Base-by-base conservation (phyloP, 139 green algal genomes). In the Volvox africanus region DNA sequence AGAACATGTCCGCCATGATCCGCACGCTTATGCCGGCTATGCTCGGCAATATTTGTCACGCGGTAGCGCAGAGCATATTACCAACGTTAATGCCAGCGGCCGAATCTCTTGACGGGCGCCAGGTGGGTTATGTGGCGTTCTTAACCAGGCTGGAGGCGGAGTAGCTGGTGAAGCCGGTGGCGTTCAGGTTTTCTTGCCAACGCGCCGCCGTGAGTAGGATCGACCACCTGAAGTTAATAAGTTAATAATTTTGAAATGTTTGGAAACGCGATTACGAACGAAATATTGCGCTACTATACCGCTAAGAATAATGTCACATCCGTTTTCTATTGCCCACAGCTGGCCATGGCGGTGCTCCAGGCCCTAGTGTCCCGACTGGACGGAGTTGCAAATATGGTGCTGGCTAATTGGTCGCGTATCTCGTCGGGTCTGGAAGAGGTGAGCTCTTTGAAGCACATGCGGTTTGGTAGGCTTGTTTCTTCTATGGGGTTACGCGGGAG, bases 351-450 rank as follows among this genome's bases (percentile, higher is more conserved):
- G 35, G 36, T 89, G 35, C 83, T 89, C n/a, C 83, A 80, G 36
- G 80, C 83, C 67, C 83, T 89, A 68, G 67, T 89, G 83, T 16
- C 26, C 30, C 67, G 83, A 71, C 67, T 89, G 83, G 83, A 89
- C 36, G 67, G 67, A 26, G 67, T 89, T 36, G 83, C 83, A 17
- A 80, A n/a, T 35, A 68, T 67, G 67, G 67, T 89, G 67, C 36
- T 89, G 0, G 13, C 67, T 35, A 89, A 89, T 68, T 89, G 83
- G 83, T 24, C 24, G 14, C 67, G 67, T 68, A 80, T 89, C 68
- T 80, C 65, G 26, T 35, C 35, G 67, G 26, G 68, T 21, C 30
- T 89, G 13, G 67, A 89, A 68, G 22, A 81, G 67, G 82, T 88
- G 82, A 18, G 80, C 44, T 55, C 44, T 55, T 55, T 55, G 44